These are phyloP conservation scores for Lactuca sativa DNA, from an alignment of 129 eudicot species.

Conservation along the genomic window DNA sequence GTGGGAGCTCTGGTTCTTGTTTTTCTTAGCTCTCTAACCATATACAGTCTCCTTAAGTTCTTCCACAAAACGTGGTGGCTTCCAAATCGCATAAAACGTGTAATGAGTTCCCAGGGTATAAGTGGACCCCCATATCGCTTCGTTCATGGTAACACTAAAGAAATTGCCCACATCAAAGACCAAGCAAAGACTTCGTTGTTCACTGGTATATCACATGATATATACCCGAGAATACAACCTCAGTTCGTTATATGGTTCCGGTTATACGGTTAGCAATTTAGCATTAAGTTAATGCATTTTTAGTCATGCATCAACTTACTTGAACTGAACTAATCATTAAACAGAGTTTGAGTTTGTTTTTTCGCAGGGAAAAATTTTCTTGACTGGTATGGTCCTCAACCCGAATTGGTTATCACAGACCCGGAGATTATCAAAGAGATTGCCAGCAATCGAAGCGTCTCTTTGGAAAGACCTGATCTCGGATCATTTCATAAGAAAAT, in stretches of 20 bases:
- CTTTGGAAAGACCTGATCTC: slow-evolving; percentile 26
- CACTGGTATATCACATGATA: slow-evolving; percentile 35
- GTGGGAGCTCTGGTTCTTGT: slow-evolving; percentile 1
- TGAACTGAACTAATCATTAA: not conserved
- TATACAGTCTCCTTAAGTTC: slow-evolving; percentile 24
- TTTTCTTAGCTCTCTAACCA: not conserved
- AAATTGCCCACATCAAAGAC: slow-evolving; percentile 29
- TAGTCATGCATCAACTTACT: not conserved
- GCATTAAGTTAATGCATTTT: not conserved
- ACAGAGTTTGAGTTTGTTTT: not conserved
- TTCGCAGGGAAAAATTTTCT: slow-evolving; percentile 46
- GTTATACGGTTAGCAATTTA: slow-evolving; percentile 29
- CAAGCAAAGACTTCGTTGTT: slow-evolving; percentile 6
- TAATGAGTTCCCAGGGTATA: slow-evolving; percentile 39
- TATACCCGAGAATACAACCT: slow-evolving; percentile 42
- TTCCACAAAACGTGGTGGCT: slow-evolving; percentile 42
- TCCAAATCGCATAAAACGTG: slow-evolving; percentile 32
- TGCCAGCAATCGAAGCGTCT: slow-evolving; percentile 34
- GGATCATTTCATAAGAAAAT: slow-evolving; percentile 33
- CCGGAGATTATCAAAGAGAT: slow-evolving; percentile 52
- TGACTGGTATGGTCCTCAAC: slow-evolving; percentile 43
- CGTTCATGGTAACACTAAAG: slow-evolving; percentile 42
- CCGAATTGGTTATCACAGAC: slow-evolving; percentile 49
- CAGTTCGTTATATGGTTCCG: slow-evolving; percentile 39
- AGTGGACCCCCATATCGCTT: slow-evolving; percentile 44